phyloP scores from a whole-genome alignment of 352 stramenopile species.

The Globisporangium lucens region DNA sequence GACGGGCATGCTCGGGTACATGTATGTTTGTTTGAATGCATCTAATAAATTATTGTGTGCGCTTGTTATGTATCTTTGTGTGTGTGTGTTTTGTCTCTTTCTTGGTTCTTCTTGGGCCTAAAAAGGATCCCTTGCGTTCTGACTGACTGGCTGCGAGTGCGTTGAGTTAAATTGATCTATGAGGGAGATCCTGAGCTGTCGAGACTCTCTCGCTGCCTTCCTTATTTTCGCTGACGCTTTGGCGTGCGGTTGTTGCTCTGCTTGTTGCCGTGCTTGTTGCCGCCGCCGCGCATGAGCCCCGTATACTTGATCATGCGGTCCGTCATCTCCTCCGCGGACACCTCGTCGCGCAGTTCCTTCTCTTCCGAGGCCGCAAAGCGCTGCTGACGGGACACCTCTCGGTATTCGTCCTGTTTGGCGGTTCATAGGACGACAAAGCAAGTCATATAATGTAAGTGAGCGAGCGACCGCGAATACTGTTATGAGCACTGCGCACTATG shows the following conservation, averaged over 20 bases:
- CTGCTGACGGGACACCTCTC: conserved; percentile 50
- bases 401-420: conserved; percentile 56
- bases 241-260: conserved; percentile 24
- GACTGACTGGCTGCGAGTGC: neutral
- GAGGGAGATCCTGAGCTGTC: neutral
- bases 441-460: neutral
- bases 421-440: neutral
- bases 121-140: neutral
- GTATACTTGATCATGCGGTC: conserved; percentile 85
- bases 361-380: conserved; percentile 64
- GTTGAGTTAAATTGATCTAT: neutral
- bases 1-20: neutral
- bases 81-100: conserved; percentile 8
- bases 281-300: conserved; percentile 43
- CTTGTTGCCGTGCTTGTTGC: neutral
- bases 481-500: neutral
- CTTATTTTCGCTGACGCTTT: conserved; percentile 67
- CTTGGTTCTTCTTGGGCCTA: neutral
- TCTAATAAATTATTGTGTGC: conserved; percentile 32
- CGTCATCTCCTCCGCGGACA: conserved; percentile 82
- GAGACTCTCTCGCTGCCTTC: neutral
- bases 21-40: neutral
- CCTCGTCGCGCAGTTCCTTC: conserved; percentile 70
- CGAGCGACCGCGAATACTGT: neutral
- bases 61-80: conserved; percentile 1